A percentile compares a stretch with the other conserved stretches of the same genome.
Conservation (phyloP, 176 grass and related monocot species). For the Oropetium thomaeum region DNA sequence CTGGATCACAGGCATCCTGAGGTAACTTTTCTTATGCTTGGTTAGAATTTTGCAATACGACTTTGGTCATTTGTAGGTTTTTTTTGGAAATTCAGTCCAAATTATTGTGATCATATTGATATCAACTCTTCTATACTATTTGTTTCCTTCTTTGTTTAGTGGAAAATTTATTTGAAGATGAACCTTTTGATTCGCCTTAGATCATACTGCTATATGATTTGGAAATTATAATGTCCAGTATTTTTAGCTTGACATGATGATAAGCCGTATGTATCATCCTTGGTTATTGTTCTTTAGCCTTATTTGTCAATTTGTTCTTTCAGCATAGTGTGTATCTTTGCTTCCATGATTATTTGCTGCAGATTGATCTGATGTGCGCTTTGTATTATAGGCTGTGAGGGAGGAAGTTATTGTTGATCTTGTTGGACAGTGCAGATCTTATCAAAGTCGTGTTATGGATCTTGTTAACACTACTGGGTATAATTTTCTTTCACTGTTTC, state of each 20-base stretch:
- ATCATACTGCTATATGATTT: neutral
- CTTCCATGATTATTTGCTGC: slow-evolving; percentile 12
- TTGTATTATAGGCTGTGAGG: slow-evolving; percentile 64
- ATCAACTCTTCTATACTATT: neutral
- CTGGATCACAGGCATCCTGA: slow-evolving; percentile 81
- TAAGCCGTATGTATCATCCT: neutral
- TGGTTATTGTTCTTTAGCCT: neutral
- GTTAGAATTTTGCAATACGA: neutral
- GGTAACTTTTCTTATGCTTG: slow-evolving; percentile 44
- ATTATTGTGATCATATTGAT: slow-evolving; percentile 12
- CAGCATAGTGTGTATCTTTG: neutral
- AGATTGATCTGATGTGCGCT: slow-evolving; percentile 24
- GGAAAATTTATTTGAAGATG: neutral
- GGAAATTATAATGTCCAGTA: neutral
- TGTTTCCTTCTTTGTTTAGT: neutral
- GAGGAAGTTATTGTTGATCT: slow-evolving; percentile 92
- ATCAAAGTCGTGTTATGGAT: slow-evolving; percentile 75
- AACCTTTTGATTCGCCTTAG: neutral
- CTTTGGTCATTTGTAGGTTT: neutral
- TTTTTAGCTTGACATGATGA: neutral
- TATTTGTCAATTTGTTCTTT: neutral
- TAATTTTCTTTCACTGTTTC: slow-evolving; percentile 11
- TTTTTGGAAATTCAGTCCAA: neutral
- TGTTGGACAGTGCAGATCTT: slow-evolving; percentile 84
- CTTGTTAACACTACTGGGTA: slow-evolving; percentile 89